phyloP scores from a whole-genome alignment of 345 rosid genomes.

The Acer yangbiense region DNA sequence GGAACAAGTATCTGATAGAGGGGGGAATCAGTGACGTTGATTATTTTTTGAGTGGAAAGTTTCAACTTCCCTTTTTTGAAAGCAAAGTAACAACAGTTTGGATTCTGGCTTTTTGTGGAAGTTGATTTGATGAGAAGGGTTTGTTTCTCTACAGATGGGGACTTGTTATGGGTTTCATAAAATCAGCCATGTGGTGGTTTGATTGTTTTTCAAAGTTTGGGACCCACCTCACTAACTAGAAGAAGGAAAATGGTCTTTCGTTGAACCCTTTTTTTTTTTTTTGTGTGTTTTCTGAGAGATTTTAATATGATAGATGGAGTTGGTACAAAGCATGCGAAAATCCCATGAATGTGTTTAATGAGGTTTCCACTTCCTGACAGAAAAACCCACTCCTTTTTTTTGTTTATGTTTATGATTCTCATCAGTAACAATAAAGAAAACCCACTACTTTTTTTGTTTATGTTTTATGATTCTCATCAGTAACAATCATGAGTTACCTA shows the following conservation, averaged over 20 bases:
- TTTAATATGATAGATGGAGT: slow-evolving; percentile 16
- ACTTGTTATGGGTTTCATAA: neutral
- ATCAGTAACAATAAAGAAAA: no score
- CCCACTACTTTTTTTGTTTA: neutral
- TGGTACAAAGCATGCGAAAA: slow-evolving; percentile 16
- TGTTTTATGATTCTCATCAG: slow-evolving; percentile 13
- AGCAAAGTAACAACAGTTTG: slow-evolving; percentile 9
- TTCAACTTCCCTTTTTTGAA: slow-evolving; percentile 2
- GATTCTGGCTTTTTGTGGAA: neutral
- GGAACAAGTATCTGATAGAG: neutral
- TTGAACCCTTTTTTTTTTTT: neutral
- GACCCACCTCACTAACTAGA: neutral
- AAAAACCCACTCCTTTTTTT: neutral
- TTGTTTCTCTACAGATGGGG: neutral
- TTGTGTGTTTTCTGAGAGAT: neutral
- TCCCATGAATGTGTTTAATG: slow-evolving; percentile 13
- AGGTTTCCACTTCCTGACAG: neutral
- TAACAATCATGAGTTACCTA: neutral
- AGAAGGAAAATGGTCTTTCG: neutral
- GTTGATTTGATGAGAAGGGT: neutral
- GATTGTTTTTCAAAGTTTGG: neutral
- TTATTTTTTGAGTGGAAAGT: slow-evolving; percentile 8
- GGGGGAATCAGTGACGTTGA: slow-evolving; percentile 16
- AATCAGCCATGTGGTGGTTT: slow-evolving; percentile 10
- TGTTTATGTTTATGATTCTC: slow-evolving; percentile 13